Base-by-base conservation (phyloP, 2,329 filamentous ascomycete genomes). In the Aureobasidium sp. region DNA sequence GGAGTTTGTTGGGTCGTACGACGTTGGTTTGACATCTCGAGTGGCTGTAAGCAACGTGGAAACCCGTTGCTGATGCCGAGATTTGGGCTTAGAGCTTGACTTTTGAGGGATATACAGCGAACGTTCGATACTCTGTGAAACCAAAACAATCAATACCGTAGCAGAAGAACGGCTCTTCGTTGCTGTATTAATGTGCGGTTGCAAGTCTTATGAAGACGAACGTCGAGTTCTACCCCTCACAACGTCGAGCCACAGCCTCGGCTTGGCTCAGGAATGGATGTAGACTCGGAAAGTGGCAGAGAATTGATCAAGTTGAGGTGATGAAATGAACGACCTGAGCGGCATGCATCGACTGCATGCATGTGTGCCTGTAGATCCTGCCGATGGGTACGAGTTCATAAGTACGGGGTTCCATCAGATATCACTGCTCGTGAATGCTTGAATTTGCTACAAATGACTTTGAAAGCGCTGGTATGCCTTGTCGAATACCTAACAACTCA, bases 21-120 rank as follows among this genome's bases (percentile, higher is more conserved):
- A 60, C 45, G 45, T 45, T 49, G 34, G 37, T 31, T 60, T 49
- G 57, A 60, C 57, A 60, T 49, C 25, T 60, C 57, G 57, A 48
- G 45, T 48, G 41, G 56, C 29, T 25, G 31, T 31, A 41, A 59
- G 31, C 42, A 59, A 59, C 44, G 57, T 60, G 57, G 57, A 31
- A 51, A 25, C 57, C 47, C 57, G 57, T 60, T 51, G 45, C 22
- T 51, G 27, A 12, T 41, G 11, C 55, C 55, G 41, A 44, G 42
- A 44, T 47, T 47, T 34, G 39, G 7, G 42, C 55, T 48, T 31
- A 20, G 17, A 49, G 29, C 47, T 51, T 51, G 47, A 29, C 47
- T 22, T 51, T 31, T 51, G 45, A 60, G 57, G 25, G 57, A 51
- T 51, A 41, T 60, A 31, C 27, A 48, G 27, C 44, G n/a, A 51